Conservation (phyloP, 352 stramenopile species). For the Pythium sukuiense region DNA sequence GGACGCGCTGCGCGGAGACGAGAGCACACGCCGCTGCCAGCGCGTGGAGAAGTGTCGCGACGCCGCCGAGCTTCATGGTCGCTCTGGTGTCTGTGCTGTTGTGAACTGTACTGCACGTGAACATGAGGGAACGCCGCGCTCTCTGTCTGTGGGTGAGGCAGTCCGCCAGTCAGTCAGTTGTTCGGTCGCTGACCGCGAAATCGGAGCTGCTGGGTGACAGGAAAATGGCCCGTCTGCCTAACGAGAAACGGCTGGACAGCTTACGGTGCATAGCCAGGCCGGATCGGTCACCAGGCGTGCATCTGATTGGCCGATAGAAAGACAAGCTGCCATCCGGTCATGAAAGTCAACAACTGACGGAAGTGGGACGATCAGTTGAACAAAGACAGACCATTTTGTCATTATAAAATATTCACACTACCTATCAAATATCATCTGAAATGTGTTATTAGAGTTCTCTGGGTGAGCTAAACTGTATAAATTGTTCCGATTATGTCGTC, state of each 20-base stretch:
- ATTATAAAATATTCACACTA: too few species aligned
- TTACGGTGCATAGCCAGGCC: not conserved
- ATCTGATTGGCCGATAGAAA: not conserved
- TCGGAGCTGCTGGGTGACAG: too few species aligned
- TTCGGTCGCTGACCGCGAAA: not conserved
- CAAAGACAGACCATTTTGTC: constrained; percentile 1
- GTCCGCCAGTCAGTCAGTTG: constrained; percentile 1
- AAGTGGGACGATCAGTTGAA: constrained; percentile 10
- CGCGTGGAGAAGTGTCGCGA: constrained; percentile 17
- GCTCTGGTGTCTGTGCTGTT: too few species aligned
- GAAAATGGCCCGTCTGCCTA: not conserved
- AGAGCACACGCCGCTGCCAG: constrained; percentile 11
- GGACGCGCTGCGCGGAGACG: constrained; percentile 2
- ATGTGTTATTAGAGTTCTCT: too few species aligned
- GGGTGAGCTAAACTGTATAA: too few species aligned
- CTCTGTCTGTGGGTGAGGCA: not conserved
- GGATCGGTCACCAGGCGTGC: not conserved
- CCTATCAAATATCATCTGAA: too few species aligned
- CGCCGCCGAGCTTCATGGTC: not conserved
- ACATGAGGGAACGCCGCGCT: not conserved
- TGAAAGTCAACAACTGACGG: constrained; percentile 14
- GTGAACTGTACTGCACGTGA: too few species aligned
- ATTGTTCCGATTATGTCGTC: too few species aligned
- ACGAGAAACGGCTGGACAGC: not conserved
- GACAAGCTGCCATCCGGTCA: not conserved